These are phyloP conservation scores for Cenchrus fungigraminus DNA, from an alignment of 176 grass and related monocot genomes.

Conservation along the genomic window DNA sequence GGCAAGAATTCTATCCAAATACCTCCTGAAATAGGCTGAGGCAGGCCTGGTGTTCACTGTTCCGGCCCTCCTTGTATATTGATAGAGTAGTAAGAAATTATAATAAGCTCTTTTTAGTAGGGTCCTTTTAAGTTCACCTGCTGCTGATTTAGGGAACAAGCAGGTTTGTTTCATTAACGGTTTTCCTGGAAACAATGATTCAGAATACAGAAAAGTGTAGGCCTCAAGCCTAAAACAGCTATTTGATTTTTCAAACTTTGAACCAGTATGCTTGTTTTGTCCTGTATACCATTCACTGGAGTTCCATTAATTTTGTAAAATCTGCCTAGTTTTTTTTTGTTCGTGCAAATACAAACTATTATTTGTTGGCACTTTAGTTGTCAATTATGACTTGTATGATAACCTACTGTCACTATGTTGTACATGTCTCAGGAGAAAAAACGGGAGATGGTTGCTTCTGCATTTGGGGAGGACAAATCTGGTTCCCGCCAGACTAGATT, in stretches of 20 bases:
- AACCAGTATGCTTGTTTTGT: background rate
- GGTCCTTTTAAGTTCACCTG: background rate
- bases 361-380: background rate
- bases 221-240: background rate
- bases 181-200: background rate
- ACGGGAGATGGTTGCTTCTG: slow-evolving; percentile 95
- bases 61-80: background rate
- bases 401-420: slow-evolving; percentile 27
- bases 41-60: background rate
- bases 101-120: background rate
- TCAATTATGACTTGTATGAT: background rate
- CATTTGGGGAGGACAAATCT: slow-evolving; percentile 93
- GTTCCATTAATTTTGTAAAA: background rate
- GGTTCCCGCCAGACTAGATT: slow-evolving; percentile 76
- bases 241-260: background rate
- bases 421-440: slow-evolving; percentile 78
- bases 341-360: background rate
- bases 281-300: background rate
- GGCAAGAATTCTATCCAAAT: slow-evolving; percentile 6
- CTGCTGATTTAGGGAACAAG: background rate
- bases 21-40: background rate
- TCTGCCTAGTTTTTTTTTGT: background rate
- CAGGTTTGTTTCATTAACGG: background rate
- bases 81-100: background rate
- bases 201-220: background rate